Conservation (phyloP, 805 yeast genomes). For the Clavispora fructus region DNA sequence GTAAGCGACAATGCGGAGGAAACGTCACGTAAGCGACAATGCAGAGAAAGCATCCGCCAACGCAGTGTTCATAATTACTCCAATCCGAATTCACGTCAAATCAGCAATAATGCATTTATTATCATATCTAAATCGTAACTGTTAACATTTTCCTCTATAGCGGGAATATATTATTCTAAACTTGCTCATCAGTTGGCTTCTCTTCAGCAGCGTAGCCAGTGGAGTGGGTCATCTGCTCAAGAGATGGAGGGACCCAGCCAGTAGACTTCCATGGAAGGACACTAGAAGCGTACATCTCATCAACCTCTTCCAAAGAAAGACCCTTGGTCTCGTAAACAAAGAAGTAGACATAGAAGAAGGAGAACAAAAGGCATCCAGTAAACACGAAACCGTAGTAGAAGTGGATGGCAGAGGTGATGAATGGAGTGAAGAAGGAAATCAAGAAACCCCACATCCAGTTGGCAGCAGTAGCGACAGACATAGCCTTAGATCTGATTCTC, state of each 20-base stretch:
- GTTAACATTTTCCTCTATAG: background rate
- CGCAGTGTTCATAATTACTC: too few species aligned
- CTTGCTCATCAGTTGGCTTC: conserved; percentile 1
- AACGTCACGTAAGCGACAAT: too few species aligned
- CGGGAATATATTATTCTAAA: background rate
- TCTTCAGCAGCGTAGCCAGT: conserved; percentile 29
- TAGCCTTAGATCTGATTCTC: conserved; percentile 56
- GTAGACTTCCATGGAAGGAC: conserved; percentile 38
- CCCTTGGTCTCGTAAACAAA: conserved; percentile 77
- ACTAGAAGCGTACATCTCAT: conserved; percentile 51
- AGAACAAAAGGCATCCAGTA: conserved; percentile 57
- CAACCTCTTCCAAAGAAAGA: conserved; percentile 76
- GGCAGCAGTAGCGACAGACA: conserved; percentile 61
- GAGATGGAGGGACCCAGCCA: conserved; percentile 47
- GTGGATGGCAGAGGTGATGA: conserved; percentile 54
- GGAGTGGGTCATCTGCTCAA: conserved; percentile 29
- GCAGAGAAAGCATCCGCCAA: too few species aligned
- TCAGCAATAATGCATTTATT: background rate
- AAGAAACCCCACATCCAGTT: conserved; percentile 63
- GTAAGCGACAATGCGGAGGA: too few species aligned
- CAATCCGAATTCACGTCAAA: background rate
- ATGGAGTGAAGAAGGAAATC: conserved; percentile 64
- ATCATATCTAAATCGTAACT: background rate
- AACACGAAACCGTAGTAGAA: conserved; percentile 65
- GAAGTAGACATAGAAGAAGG: conserved; percentile 67